phyloP scores from a whole-genome alignment of 2,329 filamentous ascomycete genomes.

The Coleophoma cylindrospora region DNA sequence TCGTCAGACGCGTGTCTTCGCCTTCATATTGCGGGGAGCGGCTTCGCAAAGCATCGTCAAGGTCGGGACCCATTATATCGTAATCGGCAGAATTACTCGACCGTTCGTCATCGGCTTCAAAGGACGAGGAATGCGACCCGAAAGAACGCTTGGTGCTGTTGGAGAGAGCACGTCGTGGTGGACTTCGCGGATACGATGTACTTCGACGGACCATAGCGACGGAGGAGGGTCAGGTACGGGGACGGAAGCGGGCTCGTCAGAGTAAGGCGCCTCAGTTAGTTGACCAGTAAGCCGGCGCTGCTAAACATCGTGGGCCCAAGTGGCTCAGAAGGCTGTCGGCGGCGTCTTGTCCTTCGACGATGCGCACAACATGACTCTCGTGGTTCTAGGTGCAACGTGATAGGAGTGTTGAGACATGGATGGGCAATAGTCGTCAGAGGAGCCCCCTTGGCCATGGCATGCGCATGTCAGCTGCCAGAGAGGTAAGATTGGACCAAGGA shows the following conservation, averaged over 20 bases:
- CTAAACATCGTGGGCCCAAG: constrained; percentile 14
- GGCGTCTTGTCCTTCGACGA: constrained; percentile 4
- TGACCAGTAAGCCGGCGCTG: constrained; percentile 14
- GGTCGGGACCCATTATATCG: constrained; percentile 28
- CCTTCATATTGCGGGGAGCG: constrained; percentile 57
- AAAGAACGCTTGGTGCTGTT: constrained; percentile 46
- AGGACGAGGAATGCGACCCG: constrained; percentile 53
- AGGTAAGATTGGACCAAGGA: neutral
- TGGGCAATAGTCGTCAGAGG: no score
- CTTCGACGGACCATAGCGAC: constrained; percentile 18
- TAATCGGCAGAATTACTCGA: constrained; percentile 33
- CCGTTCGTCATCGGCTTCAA: constrained; percentile 66
- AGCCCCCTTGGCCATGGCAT: constrained; percentile 4
- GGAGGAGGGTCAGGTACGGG: neutral
- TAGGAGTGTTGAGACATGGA: no score
- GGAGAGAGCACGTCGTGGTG: constrained; percentile 17
- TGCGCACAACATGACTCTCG: no score
- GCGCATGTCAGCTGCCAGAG: neutral
- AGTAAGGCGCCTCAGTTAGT: neutral
- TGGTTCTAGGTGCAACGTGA: no score
- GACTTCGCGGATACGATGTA: constrained; percentile 13
- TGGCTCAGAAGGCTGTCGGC: constrained; percentile 1
- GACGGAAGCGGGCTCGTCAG: neutral
- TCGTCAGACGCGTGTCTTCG: constrained; percentile 87
- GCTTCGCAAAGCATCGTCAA: constrained; percentile 27